Evolutionary conservation across 2,329 filamentous ascomycete genomes (phyloP).

Genomic region (Chalaropsis thielavioides): DNA sequence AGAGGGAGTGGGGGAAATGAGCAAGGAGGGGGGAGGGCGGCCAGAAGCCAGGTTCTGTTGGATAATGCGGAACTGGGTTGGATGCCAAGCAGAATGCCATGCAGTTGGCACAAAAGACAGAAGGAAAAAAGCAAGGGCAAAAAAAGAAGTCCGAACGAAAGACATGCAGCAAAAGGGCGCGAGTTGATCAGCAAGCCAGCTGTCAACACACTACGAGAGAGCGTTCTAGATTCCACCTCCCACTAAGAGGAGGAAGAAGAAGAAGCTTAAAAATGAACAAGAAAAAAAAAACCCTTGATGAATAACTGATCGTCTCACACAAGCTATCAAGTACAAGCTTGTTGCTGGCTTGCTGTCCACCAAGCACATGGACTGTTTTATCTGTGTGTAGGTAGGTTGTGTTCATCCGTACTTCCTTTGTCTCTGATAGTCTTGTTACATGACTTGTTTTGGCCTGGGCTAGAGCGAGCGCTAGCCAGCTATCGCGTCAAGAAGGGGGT

Average conservation of each 20-base stretch:
- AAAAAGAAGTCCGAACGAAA: not conserved
- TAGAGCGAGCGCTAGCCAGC: not conserved
- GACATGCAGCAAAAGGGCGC: no score
- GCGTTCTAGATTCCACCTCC: not conserved
- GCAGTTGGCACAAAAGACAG: not conserved
- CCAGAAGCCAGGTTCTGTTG: not conserved
- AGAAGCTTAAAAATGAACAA: not conserved
- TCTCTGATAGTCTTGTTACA: no score
- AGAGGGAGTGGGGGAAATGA: not conserved
- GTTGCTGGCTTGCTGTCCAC: not conserved
- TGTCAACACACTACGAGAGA: not conserved
- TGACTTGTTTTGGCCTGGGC: not conserved
- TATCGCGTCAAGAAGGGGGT: not conserved
- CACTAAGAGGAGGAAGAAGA: no score
- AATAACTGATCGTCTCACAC: not conserved
- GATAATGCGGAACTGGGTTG: not conserved
- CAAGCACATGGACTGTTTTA: not conserved
- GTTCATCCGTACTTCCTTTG: constrained; percentile 1
- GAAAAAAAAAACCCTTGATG: not conserved
- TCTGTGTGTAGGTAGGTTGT: not conserved
- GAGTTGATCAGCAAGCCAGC: not conserved
- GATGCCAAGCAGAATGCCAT: not conserved
- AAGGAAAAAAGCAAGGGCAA: not conserved
- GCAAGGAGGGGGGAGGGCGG: not conserved
- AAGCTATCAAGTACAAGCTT: not conserved